Evolutionary conservation across 2,329 filamentous ascomycete species (phyloP).

Genomic region (Arthroderma sp.): DNA sequence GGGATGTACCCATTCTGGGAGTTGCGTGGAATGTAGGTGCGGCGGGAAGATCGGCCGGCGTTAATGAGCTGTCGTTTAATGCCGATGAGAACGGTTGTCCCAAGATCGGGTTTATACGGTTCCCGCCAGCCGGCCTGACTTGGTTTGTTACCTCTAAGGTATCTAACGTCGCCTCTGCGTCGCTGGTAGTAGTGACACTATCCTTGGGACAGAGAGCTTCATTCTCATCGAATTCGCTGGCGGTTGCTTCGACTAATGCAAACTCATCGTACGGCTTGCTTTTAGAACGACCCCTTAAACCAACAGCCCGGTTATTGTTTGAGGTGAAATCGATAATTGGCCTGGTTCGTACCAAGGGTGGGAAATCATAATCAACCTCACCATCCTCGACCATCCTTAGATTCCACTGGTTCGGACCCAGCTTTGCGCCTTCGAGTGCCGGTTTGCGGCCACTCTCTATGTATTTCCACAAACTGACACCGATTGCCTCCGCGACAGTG

Average conservation of each 20-base stretch:
- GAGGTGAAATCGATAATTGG: constrained; percentile 52
- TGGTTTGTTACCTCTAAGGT: constrained; percentile 15
- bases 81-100: constrained; percentile 35
- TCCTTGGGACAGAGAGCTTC: constrained; percentile 43
- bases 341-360: constrained; percentile 43
- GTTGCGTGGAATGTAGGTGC: constrained; percentile 34
- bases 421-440: constrained; percentile 36
- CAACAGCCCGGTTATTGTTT: constrained; percentile 49
- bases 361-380: constrained; percentile 54
- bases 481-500: constrained; percentile 50
- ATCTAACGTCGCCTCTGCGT: constrained; percentile 15
- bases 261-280: constrained; percentile 57
- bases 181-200: constrained; percentile 21
- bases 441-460: constrained; percentile 45
- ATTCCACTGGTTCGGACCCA: constrained; percentile 51
- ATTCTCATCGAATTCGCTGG: constrained; percentile 44
- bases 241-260: constrained; percentile 47
- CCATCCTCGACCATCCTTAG: constrained; percentile 56
- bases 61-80: constrained; percentile 31
- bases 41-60: constrained; percentile 33
- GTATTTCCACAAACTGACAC: constrained; percentile 49
- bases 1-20: constrained; percentile 44
- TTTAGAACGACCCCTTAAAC: constrained; percentile 40
- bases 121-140: constrained; percentile 9
- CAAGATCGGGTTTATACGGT: constrained; percentile 29